Evolutionary conservation across 805 yeast species (phyloP).

Genomic region (Blastobotrys chiropterorum): DNA sequence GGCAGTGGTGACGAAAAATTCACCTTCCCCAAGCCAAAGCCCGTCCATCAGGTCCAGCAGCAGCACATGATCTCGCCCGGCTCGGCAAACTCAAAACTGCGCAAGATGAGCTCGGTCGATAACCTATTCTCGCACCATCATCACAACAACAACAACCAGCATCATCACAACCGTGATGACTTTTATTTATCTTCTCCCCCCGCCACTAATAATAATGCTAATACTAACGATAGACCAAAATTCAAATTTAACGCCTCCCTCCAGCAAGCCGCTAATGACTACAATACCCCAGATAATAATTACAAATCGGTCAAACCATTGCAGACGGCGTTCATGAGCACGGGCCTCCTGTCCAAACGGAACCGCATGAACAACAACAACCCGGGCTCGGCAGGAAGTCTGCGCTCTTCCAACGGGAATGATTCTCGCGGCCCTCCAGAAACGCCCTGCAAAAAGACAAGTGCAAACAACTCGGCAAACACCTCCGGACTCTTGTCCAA

Average conservation of each 20-base stretch:
- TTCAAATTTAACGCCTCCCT: slow-evolving; percentile 16
- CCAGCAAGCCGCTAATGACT: slow-evolving; percentile 16
- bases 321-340: slow-evolving; percentile 73
- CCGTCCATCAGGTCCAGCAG: background rate
- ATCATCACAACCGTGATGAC: background rate
- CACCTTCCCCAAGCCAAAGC: slow-evolving; percentile 14
- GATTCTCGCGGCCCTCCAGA: slow-evolving; percentile 43
- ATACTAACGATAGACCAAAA: slow-evolving; percentile 6
- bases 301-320: slow-evolving; percentile 74
- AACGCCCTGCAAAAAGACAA: slow-evolving; percentile 54
- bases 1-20: slow-evolving; percentile 23
- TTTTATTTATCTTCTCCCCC: slow-evolving; percentile 6
- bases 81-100: slow-evolving; percentile 12
- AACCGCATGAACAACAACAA: slow-evolving; percentile 33
- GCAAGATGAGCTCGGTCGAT: slow-evolving; percentile 23
- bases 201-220: slow-evolving; percentile 8
- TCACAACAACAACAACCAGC: slow-evolving; percentile 4
- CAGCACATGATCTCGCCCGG: background rate
- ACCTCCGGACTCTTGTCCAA: background rate
- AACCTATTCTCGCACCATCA: slow-evolving; percentile 8
- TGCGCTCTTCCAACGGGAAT: no score
- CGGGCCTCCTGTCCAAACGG: slow-evolving; percentile 65
- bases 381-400: no score
- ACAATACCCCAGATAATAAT: slow-evolving; percentile 47
- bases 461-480: slow-evolving; percentile 3